Percentiles rank a stretch among this genome's conserved stretches.
Conservation (phyloP, 169 alveolate species). For the Condylostoma magnum region DNA sequence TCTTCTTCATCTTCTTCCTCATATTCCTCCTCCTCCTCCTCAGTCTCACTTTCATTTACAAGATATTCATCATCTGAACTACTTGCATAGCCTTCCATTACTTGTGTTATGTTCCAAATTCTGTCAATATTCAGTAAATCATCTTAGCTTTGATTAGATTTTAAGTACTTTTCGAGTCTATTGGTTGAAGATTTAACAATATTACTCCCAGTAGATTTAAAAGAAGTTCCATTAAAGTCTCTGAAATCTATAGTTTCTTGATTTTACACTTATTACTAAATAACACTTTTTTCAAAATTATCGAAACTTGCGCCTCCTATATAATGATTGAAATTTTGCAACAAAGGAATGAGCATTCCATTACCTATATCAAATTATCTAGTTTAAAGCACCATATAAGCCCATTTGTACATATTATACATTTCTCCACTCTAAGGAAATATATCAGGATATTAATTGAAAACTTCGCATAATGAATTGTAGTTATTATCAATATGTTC, state of each 20-base stretch:
- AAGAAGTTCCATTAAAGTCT: constrained; percentile 1
- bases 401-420: neutral
- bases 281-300: neutral
- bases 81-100: constrained; percentile 8
- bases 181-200: neutral
- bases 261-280: neutral
- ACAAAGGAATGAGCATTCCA: constrained; percentile 29
- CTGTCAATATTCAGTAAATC: neutral
- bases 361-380: constrained; percentile 13
- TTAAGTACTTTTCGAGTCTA: constrained; percentile 24
- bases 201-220: neutral
- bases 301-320: neutral
- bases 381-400: constrained; percentile 3
- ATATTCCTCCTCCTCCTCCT: neutral
- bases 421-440: constrained; percentile 11
- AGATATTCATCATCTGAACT: constrained; percentile 17
- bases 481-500: neutral
- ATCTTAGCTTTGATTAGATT: neutral
- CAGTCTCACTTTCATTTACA: neutral
- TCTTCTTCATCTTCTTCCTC: constrained; percentile 14
- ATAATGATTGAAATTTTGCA: constrained; percentile 3
- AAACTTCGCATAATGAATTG: neutral
- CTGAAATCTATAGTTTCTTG: neutral
- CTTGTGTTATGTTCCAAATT: constrained; percentile 1
- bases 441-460: neutral